A percentile compares a stretch with the other conserved stretches of the same genome.
Conservation (phyloP, 257 asterid species). For the Marsdenia floribunda region DNA sequence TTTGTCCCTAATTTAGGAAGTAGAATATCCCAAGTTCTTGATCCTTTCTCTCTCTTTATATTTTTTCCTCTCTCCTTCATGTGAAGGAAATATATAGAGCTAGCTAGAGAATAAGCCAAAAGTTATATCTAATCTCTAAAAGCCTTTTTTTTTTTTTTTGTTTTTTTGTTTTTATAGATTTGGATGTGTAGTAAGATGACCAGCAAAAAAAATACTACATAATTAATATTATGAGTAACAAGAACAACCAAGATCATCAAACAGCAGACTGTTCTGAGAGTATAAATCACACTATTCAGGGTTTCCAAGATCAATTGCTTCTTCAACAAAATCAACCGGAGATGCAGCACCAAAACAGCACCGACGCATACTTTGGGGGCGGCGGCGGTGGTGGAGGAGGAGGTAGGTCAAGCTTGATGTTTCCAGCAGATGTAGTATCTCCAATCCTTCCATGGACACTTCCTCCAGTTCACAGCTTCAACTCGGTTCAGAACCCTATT, state of each 20-base stretch:
- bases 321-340: constrained; percentile 15
- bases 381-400: constrained; percentile 10
- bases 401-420: constrained; percentile 28
- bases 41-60: constrained; percentile 24
- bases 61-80: constrained; percentile 45
- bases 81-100: constrained; percentile 25
- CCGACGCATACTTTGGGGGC: constrained; percentile 27
- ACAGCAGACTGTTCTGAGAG: constrained; percentile 24
- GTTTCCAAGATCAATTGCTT: constrained; percentile 35
- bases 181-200: not conserved
- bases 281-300: constrained; percentile 29
- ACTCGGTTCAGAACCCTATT: constrained; percentile 27
- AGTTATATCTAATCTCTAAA: constrained; percentile 24
- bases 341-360: constrained; percentile 40
- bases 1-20: constrained; percentile 14
- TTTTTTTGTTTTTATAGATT: not conserved
- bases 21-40: constrained; percentile 32
- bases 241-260: constrained; percentile 26
- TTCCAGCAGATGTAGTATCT: constrained; percentile 34
- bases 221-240: constrained; percentile 29
- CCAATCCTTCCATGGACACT: constrained; percentile 65
- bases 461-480: constrained; percentile 40
- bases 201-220: not conserved
- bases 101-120: constrained; percentile 37
- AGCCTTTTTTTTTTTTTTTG: not conserved